Evolutionary conservation across 169 alveolate genomes (phyloP), one percentile per base, ranked within the genome.

Genomic region (Cryptosporidium sp.): DNA sequence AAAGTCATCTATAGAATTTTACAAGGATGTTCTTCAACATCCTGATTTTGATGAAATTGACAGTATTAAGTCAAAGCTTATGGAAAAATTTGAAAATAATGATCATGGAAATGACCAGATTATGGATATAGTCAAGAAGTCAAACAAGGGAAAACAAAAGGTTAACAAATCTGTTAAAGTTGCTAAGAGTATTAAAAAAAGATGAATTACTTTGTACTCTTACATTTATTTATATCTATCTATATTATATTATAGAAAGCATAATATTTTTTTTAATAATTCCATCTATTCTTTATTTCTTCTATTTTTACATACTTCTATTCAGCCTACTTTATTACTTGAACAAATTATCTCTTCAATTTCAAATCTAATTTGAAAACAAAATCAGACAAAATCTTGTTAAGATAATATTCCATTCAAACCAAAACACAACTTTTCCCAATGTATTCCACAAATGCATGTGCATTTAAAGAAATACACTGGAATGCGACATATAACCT

Each of bases 21-120:
- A 58, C 58, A 80, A 65, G 44, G 75, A 80, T 12, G 56, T 80
- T 10, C 48, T 80, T 6, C 58, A 80, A 16, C 75, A 80, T 35
- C 80, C 89, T 4, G 75, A 80, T 9, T 80, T 80, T 62, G 48
- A 56, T 21, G 56, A 60, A n/a, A 53, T 73, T 0, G 86, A 58
- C 5, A 69, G n/a, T 33, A 31, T 73, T 21, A 73, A 73, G 58
- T 73, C 72, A 7, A 73, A n/a, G 18, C 58, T 73, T 14, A 21
- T 73, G 29, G 29, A 53, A 5, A 60, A 42, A 23, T 52, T 73
- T 26, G 86, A 53, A 12, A 29, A 8, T 61, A 51, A 42, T 33
- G 10, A 18, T 9, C 29, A 21, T 23, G 37, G 37, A n/a, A n/a
- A 56, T n/a, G 67, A 56, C 26, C 29, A 56, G 8, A 56, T 56